Base-by-base conservation (phyloP, 768 basidiomycete species). In the Dacryopinax spathularia region DNA sequence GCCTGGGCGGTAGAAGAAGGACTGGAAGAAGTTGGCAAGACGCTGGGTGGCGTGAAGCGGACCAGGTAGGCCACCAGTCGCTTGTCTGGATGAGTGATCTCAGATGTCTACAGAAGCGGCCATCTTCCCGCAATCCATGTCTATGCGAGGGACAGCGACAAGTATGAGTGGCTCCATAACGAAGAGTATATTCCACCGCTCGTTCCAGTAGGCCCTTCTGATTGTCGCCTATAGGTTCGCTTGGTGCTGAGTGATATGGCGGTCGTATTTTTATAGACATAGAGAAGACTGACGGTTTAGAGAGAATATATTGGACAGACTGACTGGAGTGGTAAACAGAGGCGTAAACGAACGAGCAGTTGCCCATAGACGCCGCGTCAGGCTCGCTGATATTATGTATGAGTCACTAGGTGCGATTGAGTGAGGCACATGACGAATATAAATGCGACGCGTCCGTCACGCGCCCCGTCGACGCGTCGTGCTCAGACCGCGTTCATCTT, bases 81-180 rank as follows among this genome's bases (percentile, higher is more conserved):
- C 6, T 18, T 13, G 12, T 37, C 36, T 18, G 25, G 25, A 56
- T 25, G 22, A 3, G 7, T 10, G 25, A 13, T 10, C 18, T 3
- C 48, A 27, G 25, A 56, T 9, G 60, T 68, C 43, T 68, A 72
- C 41, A 72, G 81, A 37, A 67, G 70, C 3, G 77, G 76, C 34
- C 75, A 79, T 67, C 65, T 83, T 7, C 72, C 79, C 2, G 69
- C 77, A 1, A 73, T 82, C 64, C 80, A 77, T 60, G 82, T 80
- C 79, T 83, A 83, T 70, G 79, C 79, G 34, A 77, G 76, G 63
- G 31, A 67, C 1, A 69, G 70, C 6, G 64, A 63, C 7, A 69
- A 74, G 27, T 67, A 81, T 16, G 70, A 73, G 13, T 83, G 82
- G 82, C 44, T 74, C 33, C 75, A 76, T 61, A 82, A 82, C 56